These are phyloP conservation scores for Neurospora sp. DNA, from an alignment of 495 filamentous ascomycete genomes.

Conservation along the genomic window DNA sequence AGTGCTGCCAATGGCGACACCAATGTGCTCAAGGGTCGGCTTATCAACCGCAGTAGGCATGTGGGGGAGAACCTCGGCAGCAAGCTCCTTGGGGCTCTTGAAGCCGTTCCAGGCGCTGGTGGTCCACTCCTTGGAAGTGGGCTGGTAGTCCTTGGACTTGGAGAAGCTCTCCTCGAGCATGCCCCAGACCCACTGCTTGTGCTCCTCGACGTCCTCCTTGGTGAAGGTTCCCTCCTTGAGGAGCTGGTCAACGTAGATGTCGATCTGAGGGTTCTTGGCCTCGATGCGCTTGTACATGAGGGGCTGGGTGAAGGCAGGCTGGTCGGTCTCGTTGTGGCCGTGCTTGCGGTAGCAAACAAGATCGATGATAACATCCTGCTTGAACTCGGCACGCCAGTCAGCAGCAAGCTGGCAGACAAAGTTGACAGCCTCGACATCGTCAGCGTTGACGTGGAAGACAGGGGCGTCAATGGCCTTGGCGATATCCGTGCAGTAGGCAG, in stretches of 20 bases:
- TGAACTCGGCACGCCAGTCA: conserved; percentile 97
- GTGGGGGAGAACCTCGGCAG: conserved; percentile 89
- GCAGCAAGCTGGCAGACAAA: conserved; percentile 94
- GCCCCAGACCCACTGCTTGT: conserved; percentile 99
- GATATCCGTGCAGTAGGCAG: conserved; percentile 97
- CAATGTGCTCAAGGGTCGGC: conserved; percentile 67
- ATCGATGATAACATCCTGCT: conserved; percentile 93
- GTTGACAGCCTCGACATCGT: conserved; percentile 96
- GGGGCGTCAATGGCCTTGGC: conserved; percentile 97
- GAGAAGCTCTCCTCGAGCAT: conserved; percentile 97
- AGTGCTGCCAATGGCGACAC: conserved; percentile 57
- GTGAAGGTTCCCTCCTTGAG: conserved; percentile 87
- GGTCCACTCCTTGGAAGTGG: conserved; percentile 93
- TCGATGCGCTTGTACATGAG: conserved; percentile 97
- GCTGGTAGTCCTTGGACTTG: conserved; percentile 94
- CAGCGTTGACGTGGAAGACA: conserved; percentile 97
- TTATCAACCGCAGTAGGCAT: conserved; percentile 69
- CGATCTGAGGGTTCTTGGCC: conserved; percentile 65
- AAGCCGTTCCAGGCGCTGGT: conserved; percentile 98
- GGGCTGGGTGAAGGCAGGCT: conserved; percentile 98
- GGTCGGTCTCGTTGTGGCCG: conserved; percentile 98
- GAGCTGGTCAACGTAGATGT: conserved; percentile 82
- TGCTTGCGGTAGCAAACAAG: conserved; percentile 98
- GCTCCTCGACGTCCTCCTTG: conserved; percentile 95
- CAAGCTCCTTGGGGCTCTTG: conserved; percentile 96